Evolutionary conservation across 805 yeast genomes (phyloP), one percentile per base, ranked within the genome.

Genomic region (Schwanniomyces sp.): DNA sequence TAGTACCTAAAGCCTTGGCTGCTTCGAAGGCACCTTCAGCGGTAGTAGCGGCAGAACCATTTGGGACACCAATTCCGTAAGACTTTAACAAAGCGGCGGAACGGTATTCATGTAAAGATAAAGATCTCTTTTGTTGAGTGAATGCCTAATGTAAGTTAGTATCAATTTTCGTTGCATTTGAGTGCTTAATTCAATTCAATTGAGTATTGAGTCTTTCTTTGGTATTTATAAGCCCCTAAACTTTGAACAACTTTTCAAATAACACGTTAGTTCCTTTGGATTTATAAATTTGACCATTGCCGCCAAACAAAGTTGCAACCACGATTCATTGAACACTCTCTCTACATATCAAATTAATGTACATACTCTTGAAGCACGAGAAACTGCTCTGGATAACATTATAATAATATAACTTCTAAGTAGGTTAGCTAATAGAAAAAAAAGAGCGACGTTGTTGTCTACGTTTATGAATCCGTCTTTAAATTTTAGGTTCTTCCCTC

Each of bases 61-160:
- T 78, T 52, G 99, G 99, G 43, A 90, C 91, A 55, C 90, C 91
- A 43, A 94, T 85, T 53, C 91, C 96, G 75, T 91, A 92, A 43
- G 79, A 62, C 67, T 85, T 80, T 62, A 94, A 81, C 48, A 94
- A 74, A 52, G 86, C 87, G 44, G 98, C 97, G 28, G 97, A 88
- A 70, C 97, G 89, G 83, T 72, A 94, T 75, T 94, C 99, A 66
- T 94, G 99, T 58, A 94, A 83, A 14, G 97, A 91, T 60, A 94
- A 76, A 75, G 75, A 76, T 79, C 99, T 89, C 54, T 69, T 73
- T 58, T 70, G 72, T 49, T 57, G 45, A 25, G 46, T 61, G 52
- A 61, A 56, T 53, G 67, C 50, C 65, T 62, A 46, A 6, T 34
- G 34, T 32, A n/a, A 16, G 64, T 59, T 58, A 56, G 66, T 61